Evolutionary conservation across 2,329 filamentous ascomycete species (phyloP).

Genomic region (Tolypocladium inflatum): DNA sequence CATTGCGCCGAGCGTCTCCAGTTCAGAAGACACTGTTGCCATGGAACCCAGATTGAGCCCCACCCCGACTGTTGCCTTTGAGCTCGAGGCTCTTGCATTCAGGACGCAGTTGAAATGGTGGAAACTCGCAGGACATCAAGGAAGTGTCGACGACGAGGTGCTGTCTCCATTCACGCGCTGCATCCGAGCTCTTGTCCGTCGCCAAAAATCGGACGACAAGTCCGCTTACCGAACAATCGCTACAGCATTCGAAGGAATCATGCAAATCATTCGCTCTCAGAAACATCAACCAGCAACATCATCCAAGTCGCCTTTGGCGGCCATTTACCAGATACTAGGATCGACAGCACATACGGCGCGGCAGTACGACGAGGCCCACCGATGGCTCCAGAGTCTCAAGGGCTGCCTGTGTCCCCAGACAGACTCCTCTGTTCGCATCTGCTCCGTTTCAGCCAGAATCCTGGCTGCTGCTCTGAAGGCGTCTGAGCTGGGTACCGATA

Average conservation of each 20-base stretch:
- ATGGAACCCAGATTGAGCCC: constrained; percentile 44
- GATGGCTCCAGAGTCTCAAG: constrained; percentile 43
- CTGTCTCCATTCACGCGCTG: constrained; percentile 56
- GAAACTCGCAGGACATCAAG: constrained; percentile 49
- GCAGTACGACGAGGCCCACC: constrained; percentile 38
- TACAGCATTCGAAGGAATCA: constrained; percentile 20
- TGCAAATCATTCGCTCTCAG: constrained; percentile 22
- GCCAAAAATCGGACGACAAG: constrained; percentile 29
- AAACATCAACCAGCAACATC: constrained; percentile 22
- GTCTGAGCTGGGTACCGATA: constrained; percentile 21
- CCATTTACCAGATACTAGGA: constrained; percentile 44
- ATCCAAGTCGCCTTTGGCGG: constrained; percentile 32
- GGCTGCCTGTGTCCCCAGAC: constrained; percentile 23
- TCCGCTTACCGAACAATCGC: constrained; percentile 26
- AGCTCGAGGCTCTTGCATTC: constrained; percentile 56
- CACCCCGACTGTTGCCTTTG: constrained; percentile 46
- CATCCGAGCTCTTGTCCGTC: constrained; percentile 49
- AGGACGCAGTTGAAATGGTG: constrained; percentile 55
- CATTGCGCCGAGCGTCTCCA: constrained; percentile 57
- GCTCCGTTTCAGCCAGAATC: constrained; percentile 44
- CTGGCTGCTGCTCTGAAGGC: constrained; percentile 44
- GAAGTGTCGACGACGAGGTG: constrained; percentile 53
- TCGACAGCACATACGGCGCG: constrained; percentile 36
- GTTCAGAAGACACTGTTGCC: constrained; percentile 49
- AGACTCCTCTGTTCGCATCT: constrained; percentile 40